Evolutionary conservation across 2,329 filamentous ascomycete genomes (phyloP), one percentile per base, ranked within the genome.

Genomic region (Coniochaeta sp.): DNA sequence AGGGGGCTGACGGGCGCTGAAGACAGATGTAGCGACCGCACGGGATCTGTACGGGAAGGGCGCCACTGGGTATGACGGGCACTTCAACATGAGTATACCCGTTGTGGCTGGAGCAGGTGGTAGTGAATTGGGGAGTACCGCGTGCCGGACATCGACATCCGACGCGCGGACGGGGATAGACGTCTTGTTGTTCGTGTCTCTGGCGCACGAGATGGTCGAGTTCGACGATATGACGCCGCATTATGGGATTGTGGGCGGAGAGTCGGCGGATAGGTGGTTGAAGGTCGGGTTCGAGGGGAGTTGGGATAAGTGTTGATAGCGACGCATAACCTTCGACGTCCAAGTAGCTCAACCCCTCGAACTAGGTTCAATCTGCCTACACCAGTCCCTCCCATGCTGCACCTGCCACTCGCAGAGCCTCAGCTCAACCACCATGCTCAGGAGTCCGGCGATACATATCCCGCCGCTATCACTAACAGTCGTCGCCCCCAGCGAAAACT

Each of bases 401-500:
- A 95, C 87, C 69, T 97, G 91, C 79, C 87, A 95, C 47, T 78
- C 76, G 67, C 94, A 99, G 20, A 97, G 70, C 66, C 81, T 79
- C 1, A 87, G 83, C 56, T 97, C 92, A 67, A 96, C 76, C 2
- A 74, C 76, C 78, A 96, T 92, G 35, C 91, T 85, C 9, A 96
- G 61, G 48, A 97, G 83, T 0, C 90, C 89, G 0, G 92, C 92
- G 10, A 95, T 78, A 63, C 89, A 96, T 30, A 97, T 95, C 0
- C 94, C 92, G 0, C 75, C 91, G 35, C 89, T 94, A 66, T 97
- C 94, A 64, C 90, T 95, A 35, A 96, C 92, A 24, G 87, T 95
- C 3, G 91, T 94, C 0, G 91, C 92, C 0, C 89, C 85, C 1
- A 99, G 72, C 54, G 89, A 95, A 63, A 97, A 97, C 69, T 99